Evolutionary conservation across 1,284 basidiomycete genomes (phyloP).

Genomic region (Cryptococcus hybrid): DNA sequence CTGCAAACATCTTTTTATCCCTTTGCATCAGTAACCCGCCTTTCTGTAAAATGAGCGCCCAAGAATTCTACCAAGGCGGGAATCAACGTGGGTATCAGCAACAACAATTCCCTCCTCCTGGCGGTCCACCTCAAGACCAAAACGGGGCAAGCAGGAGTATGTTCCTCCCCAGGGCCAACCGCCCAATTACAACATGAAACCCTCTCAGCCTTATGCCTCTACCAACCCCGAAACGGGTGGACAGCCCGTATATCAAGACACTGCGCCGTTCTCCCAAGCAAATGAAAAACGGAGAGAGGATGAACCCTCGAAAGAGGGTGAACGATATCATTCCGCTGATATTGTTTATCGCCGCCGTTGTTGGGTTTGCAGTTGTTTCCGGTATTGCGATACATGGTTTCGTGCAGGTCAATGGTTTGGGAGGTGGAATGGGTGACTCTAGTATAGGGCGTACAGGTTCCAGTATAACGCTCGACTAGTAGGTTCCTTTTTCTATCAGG

Average conservation of each 20-base stretch:
- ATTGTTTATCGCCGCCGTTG: conserved; percentile 66
- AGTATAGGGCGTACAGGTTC: conserved; percentile 34
- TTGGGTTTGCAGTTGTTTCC: conserved; percentile 66
- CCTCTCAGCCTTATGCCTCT: conserved; percentile 44
- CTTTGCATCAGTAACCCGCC: no score
- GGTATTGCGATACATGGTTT: conserved; percentile 64
- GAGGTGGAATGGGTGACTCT: conserved; percentile 38
- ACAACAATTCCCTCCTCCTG: conserved; percentile 7
- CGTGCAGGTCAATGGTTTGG: conserved; percentile 62
- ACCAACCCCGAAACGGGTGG: conserved; percentile 7
- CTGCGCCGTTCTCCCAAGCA: conserved; percentile 57
- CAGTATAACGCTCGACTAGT: conserved; percentile 30
- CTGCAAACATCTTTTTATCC: no score
- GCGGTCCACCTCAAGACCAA: conserved; percentile 14
- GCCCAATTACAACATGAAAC: conserved; percentile 31
- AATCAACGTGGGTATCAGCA: conserved; percentile 7
- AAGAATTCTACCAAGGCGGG: conserved; percentile 24
- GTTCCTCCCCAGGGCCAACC: conserved; percentile 6
- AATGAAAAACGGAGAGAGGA: conserved; percentile 57
- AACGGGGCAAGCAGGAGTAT: conserved; percentile 8
- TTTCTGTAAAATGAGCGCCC: conserved; percentile 25
- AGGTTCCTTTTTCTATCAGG: conserved; percentile 3
- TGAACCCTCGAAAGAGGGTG: conserved; percentile 65
- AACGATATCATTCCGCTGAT: conserved; percentile 71
- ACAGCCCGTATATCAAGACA: conserved; percentile 28